phyloP scores from a whole-genome alignment of 2,329 filamentous ascomycete genomes.

The Trichophyton rubrum region DNA sequence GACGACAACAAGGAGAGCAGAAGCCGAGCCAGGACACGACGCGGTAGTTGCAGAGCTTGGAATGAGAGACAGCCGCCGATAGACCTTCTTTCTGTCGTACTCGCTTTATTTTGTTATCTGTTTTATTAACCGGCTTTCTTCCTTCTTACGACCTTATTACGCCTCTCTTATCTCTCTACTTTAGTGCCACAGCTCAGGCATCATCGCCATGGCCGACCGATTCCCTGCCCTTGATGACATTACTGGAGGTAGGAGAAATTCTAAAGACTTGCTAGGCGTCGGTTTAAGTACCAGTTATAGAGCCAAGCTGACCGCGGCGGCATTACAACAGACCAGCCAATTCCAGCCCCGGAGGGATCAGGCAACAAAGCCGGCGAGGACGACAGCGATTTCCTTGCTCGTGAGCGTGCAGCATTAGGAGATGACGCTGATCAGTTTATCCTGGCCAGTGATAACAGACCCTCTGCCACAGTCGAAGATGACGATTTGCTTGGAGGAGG shows the following conservation, averaged over 20 bases:
- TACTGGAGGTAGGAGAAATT: slow-evolving; percentile 8
- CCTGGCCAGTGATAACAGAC: slow-evolving; percentile 51
- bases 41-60: neutral
- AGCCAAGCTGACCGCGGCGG: neutral
- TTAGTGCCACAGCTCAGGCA: neutral
- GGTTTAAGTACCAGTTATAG: neutral
- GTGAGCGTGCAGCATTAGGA: slow-evolving; percentile 79
- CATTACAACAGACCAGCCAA: slow-evolving; percentile 16
- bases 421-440: slow-evolving; percentile 89
- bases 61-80: neutral
- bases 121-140: neutral
- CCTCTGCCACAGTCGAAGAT: slow-evolving; percentile 43
- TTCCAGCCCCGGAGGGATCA: slow-evolving; percentile 18
- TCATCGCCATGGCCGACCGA: slow-evolving; percentile 54
- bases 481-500: slow-evolving; percentile 58
- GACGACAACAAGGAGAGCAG: neutral
- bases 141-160: slow-evolving; percentile 1
- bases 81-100: neutral
- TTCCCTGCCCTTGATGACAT: slow-evolving; percentile 73
- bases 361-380: slow-evolving; percentile 27
- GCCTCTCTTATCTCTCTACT: slow-evolving; percentile 4
- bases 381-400: slow-evolving; percentile 73
- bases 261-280: neutral
- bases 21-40: neutral
- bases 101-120: neutral